phyloP scores from a whole-genome alignment of 257 asterid genomes.

The Solanum sejunctum region DNA sequence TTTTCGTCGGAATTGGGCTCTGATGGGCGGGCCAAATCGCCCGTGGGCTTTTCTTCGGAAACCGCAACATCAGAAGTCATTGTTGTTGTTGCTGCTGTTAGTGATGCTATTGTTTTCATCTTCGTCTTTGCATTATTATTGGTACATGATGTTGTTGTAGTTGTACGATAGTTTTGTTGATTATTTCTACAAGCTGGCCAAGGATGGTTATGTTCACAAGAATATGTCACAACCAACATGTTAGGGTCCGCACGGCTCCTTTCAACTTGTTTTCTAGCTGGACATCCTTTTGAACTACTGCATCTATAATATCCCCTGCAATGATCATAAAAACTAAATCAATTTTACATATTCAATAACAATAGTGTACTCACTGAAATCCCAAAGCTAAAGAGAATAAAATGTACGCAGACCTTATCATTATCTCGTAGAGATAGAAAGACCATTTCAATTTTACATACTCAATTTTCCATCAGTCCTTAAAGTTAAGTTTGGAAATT shows the following conservation, averaged over 20 bases:
- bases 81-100: neutral
- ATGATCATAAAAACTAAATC: neutral
- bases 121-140: neutral
- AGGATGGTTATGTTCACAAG: conserved; percentile 83
- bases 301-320: conserved; percentile 87
- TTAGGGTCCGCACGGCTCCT: conserved; percentile 61
- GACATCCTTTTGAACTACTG: conserved; percentile 95
- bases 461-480: neutral
- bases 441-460: too few species aligned
- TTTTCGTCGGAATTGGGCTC: conserved; percentile 16
- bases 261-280: conserved; percentile 94
- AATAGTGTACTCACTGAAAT: too few species aligned
- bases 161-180: conserved; percentile 16
- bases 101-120: neutral
- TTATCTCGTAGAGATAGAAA: too few species aligned
- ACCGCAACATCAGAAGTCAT: neutral
- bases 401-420: too few species aligned
- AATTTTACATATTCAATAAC: neutral
- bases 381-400: too few species aligned
- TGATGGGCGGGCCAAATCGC: conserved; percentile 1
- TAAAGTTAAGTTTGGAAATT: neutral
- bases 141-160: neutral
- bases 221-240: conserved; percentile 65
- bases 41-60: conserved; percentile 8
- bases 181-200: conserved; percentile 42